A percentile compares a stretch with the other conserved stretches of the same genome.
Conservation (phyloP, 2,329 filamentous ascomycete species). For the Shiraia bambusicola region DNA sequence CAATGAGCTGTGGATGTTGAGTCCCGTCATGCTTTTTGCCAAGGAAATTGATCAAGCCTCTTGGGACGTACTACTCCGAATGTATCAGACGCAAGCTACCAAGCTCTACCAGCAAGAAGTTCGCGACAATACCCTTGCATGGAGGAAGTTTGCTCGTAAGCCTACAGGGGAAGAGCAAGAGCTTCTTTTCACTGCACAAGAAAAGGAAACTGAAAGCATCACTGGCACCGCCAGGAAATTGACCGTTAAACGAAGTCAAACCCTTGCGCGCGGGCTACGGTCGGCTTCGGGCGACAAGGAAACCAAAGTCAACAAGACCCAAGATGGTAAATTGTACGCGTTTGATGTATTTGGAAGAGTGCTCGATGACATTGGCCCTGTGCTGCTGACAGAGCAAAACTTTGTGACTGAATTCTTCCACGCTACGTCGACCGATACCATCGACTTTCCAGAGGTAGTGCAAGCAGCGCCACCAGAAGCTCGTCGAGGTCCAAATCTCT, state of each 20-base stretch:
- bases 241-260: constrained; percentile 92
- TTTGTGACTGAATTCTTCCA: constrained; percentile 98
- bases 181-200: constrained; percentile 83
- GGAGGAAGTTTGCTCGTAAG: constrained; percentile 79
- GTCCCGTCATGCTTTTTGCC: constrained; percentile 82
- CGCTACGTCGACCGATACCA: constrained; percentile 76
- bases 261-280: constrained; percentile 71
- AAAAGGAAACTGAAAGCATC: constrained; percentile 80
- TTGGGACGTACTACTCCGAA: constrained; percentile 77
- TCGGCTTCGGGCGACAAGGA: constrained; percentile 66
- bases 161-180: constrained; percentile 75
- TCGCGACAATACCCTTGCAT: constrained; percentile 71
- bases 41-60: constrained; percentile 79
- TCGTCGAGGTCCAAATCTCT: constrained; percentile 71
- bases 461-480: constrained; percentile 64
- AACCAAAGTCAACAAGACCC: constrained; percentile 56
- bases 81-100: constrained; percentile 76
- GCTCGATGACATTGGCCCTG: constrained; percentile 76
- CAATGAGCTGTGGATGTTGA: constrained; percentile 81
- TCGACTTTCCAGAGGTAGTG: constrained; percentile 83
- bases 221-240: constrained; percentile 74
- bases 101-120: constrained; percentile 82
- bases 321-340: constrained; percentile 68
- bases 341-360: constrained; percentile 81
- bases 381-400: constrained; percentile 92